Conservation (phyloP, 768 basidiomycete species). For the Mycena filopes region DNA sequence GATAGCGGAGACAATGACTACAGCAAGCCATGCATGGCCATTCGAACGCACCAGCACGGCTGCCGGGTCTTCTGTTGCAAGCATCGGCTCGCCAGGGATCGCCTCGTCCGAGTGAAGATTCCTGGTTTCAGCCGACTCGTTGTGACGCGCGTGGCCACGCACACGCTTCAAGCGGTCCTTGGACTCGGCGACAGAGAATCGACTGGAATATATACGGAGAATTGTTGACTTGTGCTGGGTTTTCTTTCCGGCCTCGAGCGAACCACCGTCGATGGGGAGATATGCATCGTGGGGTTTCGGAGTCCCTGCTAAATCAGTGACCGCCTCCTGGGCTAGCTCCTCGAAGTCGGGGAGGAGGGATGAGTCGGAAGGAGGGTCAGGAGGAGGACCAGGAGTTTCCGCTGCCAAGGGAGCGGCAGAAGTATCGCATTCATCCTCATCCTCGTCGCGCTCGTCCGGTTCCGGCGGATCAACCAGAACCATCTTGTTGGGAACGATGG, state of each 20-base stretch:
- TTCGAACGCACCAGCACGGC: slow-evolving; percentile 3
- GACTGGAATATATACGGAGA: slow-evolving; percentile 7
- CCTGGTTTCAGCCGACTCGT: background rate
- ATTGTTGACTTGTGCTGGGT: slow-evolving; percentile 14
- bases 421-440: slow-evolving; percentile 7
- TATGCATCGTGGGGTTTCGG: background rate
- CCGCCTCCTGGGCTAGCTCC: background rate
- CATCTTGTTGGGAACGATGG: background rate
- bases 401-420: no score
- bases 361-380: background rate
- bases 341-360: background rate
- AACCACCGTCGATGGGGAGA: no score
- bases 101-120: background rate
- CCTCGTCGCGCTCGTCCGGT: slow-evolving; percentile 3
- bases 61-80: background rate
- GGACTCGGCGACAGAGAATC: slow-evolving; percentile 7
- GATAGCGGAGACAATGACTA: background rate
- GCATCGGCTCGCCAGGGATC: slow-evolving; percentile 2
- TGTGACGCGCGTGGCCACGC: background rate
- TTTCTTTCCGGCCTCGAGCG: background rate
- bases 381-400: no score
- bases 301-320: background rate
- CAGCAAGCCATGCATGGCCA: background rate
- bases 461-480: background rate
- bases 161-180: slow-evolving; percentile 12